Evolutionary conservation across 2,329 filamentous ascomycete genomes (phyloP).

Genomic region (Fusarium liriodendri): DNA sequence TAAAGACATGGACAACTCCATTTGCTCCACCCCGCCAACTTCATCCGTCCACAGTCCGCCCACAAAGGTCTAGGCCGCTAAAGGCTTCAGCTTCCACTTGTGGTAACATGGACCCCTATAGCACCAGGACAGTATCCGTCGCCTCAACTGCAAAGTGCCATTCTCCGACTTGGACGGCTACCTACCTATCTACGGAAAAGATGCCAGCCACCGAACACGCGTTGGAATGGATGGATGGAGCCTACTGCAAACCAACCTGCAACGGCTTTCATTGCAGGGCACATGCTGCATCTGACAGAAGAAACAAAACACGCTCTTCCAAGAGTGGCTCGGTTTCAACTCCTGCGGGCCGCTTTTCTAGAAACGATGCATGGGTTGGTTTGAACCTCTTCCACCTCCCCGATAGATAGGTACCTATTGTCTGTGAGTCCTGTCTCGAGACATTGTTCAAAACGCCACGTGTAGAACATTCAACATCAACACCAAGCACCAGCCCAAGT

Average conservation of each 20-base stretch:
- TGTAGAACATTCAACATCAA: background rate
- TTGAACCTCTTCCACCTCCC: background rate
- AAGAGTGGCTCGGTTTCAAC: conserved; percentile 20
- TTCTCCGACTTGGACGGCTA: background rate
- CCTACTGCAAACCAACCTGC: background rate
- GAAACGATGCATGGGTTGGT: conserved; percentile 9
- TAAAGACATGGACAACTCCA: conserved; percentile 12
- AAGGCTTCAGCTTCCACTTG: conserved; percentile 9
- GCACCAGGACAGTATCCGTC: background rate
- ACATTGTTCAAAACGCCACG: background rate
- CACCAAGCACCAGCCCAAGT: background rate
- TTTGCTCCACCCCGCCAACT: conserved; percentile 16
- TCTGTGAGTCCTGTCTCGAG: background rate
- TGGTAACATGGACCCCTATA: background rate
- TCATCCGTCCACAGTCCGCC: background rate
- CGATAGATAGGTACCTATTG: background rate
- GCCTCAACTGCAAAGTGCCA: conserved; percentile 10
- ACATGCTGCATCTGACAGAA: conserved; percentile 23
- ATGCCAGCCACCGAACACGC: background rate
- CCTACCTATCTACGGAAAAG: background rate
- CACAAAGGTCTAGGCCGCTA: background rate
- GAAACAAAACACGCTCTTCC: conserved; percentile 22
- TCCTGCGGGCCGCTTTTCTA: conserved; percentile 3
- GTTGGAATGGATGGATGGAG: background rate
- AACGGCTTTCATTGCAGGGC: conserved; percentile 25